These are phyloP conservation scores for Tuber brumale DNA, from an alignment of 495 filamentous ascomycete species.

Conservation along the genomic window DNA sequence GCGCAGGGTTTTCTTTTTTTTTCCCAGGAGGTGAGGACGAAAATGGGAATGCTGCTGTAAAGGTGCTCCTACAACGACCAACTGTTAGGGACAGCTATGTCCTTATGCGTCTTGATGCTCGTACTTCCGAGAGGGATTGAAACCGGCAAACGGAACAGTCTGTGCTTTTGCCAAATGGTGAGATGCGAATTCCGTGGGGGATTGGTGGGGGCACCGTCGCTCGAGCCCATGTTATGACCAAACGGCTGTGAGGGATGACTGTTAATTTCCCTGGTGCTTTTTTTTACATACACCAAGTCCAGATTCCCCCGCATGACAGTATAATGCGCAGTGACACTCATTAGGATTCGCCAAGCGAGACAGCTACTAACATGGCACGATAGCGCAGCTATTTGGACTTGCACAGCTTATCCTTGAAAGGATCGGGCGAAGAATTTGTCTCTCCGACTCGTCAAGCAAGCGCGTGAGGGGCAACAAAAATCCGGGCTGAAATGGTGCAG, in stretches of 20 bases:
- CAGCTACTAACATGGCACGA: neutral
- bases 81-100: neutral
- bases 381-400: neutral
- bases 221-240: neutral
- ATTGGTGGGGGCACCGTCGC: neutral
- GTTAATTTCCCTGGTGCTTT: neutral
- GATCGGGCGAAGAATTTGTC: neutral
- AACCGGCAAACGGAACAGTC: neutral
- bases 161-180: neutral
- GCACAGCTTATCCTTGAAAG: neutral
- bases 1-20: neutral
- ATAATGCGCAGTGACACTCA: neutral
- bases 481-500: neutral
- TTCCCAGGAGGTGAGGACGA: neutral
- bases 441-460: neutral
- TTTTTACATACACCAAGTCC: neutral
- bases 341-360: neutral
- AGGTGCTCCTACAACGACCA: neutral
- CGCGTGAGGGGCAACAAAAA: slow-evolving; percentile 4
- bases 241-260: neutral
- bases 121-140: neutral
- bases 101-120: neutral
- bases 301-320: neutral
- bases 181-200: neutral
- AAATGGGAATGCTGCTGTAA: neutral